These are phyloP conservation scores for Jimgerdemannia flammicorona DNA, from an alignment of 192 early-diverging fungal genomes.

Conservation along the genomic window DNA sequence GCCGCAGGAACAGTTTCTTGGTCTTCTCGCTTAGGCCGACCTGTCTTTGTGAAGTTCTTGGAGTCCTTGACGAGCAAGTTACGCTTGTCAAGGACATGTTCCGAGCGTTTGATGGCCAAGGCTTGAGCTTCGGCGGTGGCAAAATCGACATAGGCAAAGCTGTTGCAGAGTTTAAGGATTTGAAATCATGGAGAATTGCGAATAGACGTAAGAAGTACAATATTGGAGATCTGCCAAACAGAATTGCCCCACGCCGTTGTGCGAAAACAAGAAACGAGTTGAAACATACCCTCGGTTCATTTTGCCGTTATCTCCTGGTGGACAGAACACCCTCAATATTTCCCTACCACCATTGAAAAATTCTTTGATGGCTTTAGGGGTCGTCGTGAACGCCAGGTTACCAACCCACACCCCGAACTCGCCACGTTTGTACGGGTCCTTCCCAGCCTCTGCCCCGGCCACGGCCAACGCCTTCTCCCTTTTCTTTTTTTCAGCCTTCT, in stretches of 20 bases:
- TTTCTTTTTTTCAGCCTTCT: constrained; percentile 33
- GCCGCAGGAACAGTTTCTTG: constrained; percentile 2
- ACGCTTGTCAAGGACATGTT: constrained; percentile 54
- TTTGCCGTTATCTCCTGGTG: constrained; percentile 36
- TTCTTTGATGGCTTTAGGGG: constrained; percentile 45
- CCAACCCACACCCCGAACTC: constrained; percentile 71
- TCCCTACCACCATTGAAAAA: constrained; percentile 53
- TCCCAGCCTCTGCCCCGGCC: constrained; percentile 16
- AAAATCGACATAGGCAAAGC: constrained; percentile 76
- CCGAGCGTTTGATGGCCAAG: constrained; percentile 60
- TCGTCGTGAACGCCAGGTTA: constrained; percentile 60
- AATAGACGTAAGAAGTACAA: too few species aligned
- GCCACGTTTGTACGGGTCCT: constrained; percentile 44
- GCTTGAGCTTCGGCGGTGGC: constrained; percentile 42
- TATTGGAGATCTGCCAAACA: too few species aligned
- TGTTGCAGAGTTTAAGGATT: constrained; percentile 6
- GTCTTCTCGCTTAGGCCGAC: constrained; percentile 33
- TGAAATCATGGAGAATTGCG: too few species aligned
- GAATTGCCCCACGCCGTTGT: too few species aligned
- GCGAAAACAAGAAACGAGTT: not conserved
- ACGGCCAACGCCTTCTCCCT: constrained; percentile 30
- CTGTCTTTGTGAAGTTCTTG: constrained; percentile 60
- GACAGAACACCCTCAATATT: constrained; percentile 47
- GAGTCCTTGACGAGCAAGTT: constrained; percentile 65
- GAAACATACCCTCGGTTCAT: constrained; percentile 33